Conservation (phyloP, 2,329 filamentous ascomycete genomes). For the Fusarium cyanostomum region DNA sequence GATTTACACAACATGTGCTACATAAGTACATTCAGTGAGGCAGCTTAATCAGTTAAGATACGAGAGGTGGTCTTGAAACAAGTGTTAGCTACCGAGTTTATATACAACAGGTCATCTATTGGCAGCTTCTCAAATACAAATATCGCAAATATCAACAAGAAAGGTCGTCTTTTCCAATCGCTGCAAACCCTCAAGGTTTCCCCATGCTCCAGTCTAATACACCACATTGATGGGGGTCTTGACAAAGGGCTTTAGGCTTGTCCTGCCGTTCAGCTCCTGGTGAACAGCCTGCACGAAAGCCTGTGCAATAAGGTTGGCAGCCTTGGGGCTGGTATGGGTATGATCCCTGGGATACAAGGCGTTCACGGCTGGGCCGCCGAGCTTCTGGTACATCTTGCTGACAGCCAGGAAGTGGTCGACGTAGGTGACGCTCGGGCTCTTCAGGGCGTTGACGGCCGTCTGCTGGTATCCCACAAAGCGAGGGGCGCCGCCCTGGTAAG, state of each 20-base stretch:
- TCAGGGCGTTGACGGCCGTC: conserved; percentile 50
- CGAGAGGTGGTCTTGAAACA: too few species aligned
- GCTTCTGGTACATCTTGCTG: conserved; percentile 60
- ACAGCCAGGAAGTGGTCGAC: conserved; percentile 70
- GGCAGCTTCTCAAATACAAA: not conserved
- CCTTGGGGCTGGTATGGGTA: conserved; percentile 67
- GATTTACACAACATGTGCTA: too few species aligned
- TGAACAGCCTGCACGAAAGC: conserved; percentile 57
- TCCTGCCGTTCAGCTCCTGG: conserved; percentile 44
- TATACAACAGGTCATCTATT: not conserved
- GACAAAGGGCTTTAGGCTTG: conserved; percentile 38
- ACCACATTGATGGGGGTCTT: conserved; percentile 41
- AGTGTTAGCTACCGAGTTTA: not conserved
- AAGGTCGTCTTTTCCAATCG: not conserved
- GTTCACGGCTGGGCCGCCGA: conserved; percentile 62
- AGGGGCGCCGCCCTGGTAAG: conserved; percentile 56
- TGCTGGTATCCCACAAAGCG: conserved; percentile 67
- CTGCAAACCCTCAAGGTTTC: not conserved
- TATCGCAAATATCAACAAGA: not conserved
- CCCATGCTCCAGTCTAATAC: conserved; percentile 17
- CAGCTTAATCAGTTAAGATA: too few species aligned
- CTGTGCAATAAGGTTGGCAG: conserved; percentile 65
- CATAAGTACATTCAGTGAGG: too few species aligned
- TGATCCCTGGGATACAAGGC: conserved; percentile 67
- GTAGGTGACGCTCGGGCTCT: conserved; percentile 57